Base-by-base conservation (phyloP, 495 filamentous ascomycete species). In the Podospora pseudopauciseta region DNA sequence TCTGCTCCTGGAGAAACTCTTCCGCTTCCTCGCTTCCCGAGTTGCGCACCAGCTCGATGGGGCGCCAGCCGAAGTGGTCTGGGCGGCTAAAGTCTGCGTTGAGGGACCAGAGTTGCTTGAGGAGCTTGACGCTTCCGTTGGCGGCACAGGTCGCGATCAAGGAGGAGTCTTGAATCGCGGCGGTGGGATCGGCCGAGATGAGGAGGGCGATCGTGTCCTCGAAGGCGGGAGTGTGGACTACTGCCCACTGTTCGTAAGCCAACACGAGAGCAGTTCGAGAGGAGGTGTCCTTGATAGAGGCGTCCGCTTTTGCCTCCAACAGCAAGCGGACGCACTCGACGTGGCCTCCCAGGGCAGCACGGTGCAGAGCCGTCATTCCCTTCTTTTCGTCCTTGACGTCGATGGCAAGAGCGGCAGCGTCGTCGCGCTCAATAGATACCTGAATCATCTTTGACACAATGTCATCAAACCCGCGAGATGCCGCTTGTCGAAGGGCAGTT, bases 361-460 rank as follows among this genome's bases (percentile, higher is more conserved):
- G 75, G 64, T 78, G 76, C 34, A 78, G 70, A 3, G 76, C 34
- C 11, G 74, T 73, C 67, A 70, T 69, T 13, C 71, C 65, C 13
- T 75, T 71, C 19, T 67, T 71, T 13, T 62, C 61, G 60, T 77
- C 73, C 0, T 34, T 65, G 2, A 60, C 18, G 62, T 76, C 63
- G 63, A 74, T 59, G 30, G n/a, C 28, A 16, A 72, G 66, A 44
- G 15, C 39, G 55, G n/a, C 55, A 16, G 30, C 7, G 58, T 70
- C 64, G 60, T 71, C 55, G 4, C 55, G 59, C 2, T 53, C 53
- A 1, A 20, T 3, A 27, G 73, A 61, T 0, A 65, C 23, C 7
- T 9, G 16, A 32, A 68, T 60, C 18, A 76, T 66, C 55, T 62
- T 68, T 5, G 53, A 26, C 16, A 76, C 65, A 16, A 76, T 53